Conservation (phyloP, 2,329 filamentous ascomycete species). For the Fusarium sp. region DNA sequence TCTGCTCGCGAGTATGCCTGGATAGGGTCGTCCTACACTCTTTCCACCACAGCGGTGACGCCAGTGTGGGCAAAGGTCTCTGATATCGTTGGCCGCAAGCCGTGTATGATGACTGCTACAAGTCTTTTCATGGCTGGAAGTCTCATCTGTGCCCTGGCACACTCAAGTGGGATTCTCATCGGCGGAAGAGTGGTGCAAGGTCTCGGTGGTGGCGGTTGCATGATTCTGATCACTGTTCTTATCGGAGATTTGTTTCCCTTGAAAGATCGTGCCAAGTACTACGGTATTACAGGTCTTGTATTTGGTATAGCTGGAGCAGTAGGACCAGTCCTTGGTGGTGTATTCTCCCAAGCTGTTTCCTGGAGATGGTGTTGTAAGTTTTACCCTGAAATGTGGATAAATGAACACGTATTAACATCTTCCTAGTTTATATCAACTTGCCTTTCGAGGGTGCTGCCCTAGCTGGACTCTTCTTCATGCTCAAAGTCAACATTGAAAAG, state of each 20-base stretch:
- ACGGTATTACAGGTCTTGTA: slow-evolving; percentile 63
- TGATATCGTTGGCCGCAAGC: slow-evolving; percentile 65
- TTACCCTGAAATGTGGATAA: accelerated
- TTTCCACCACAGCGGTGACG: slow-evolving; percentile 43
- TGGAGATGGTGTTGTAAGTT: slow-evolving; percentile 73
- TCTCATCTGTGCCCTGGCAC: slow-evolving; percentile 64
- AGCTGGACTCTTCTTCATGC: slow-evolving; percentile 67
- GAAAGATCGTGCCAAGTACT: slow-evolving; percentile 63
- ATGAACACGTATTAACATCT: not conserved
- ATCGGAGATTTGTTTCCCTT: slow-evolving; percentile 67
- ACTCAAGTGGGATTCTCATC: slow-evolving; percentile 62
- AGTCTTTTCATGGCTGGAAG: slow-evolving; percentile 66
- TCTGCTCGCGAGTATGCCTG: slow-evolving; percentile 47
- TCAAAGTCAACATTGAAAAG: slow-evolving; percentile 76
- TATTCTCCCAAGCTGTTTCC: slow-evolving; percentile 70
- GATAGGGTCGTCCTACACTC: slow-evolving; percentile 47
- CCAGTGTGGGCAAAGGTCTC: slow-evolving; percentile 60
- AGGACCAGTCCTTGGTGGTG: slow-evolving; percentile 75
- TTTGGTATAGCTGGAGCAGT: slow-evolving; percentile 76
- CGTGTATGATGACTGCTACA: slow-evolving; percentile 56
- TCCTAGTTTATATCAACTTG: slow-evolving; percentile 69
- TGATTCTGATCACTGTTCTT: slow-evolving; percentile 43
- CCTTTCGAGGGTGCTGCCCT: slow-evolving; percentile 61
- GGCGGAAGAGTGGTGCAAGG: slow-evolving; percentile 53
- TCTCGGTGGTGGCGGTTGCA: slow-evolving; percentile 42